These are phyloP conservation scores for Usnea hakonensis DNA, from an alignment of 495 filamentous ascomycete species.

Conservation along the genomic window DNA sequence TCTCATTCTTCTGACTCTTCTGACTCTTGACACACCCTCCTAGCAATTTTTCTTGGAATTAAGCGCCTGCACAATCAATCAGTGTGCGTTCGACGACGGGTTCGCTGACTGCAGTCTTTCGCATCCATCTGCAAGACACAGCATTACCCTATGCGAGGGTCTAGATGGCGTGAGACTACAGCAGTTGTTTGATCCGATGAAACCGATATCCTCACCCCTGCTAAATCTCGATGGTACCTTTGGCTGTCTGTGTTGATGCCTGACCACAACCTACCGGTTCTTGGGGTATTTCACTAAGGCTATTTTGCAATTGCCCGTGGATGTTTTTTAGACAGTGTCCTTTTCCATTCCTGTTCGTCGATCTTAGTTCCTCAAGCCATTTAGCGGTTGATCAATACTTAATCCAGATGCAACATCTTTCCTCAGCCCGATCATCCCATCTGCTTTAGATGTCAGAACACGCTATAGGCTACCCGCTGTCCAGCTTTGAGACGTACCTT, in stretches of 20 bases:
- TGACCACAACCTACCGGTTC: background rate
- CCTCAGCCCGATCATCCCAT: background rate
- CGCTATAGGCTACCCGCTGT: background rate
- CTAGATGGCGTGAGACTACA: background rate
- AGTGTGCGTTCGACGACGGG: background rate
- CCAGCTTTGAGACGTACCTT: background rate
- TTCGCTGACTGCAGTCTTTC: background rate
- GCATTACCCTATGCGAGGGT: background rate
- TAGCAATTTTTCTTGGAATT: background rate
- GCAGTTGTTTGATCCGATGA: background rate
- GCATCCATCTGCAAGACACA: background rate
- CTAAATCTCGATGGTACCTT: conserved; percentile 9
- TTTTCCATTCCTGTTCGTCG: conserved; percentile 10
- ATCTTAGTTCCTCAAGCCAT: background rate
- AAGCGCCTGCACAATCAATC: background rate
- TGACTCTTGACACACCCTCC: too few species aligned
- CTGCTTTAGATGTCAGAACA: background rate
- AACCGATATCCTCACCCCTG: background rate
- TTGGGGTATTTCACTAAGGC: background rate
- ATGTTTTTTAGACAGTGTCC: background rate
- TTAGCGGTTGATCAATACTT: conserved; percentile 12
- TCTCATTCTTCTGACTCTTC: too few species aligned
- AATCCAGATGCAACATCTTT: conserved; percentile 2
- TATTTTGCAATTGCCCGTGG: background rate
- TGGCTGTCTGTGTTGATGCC: conserved; percentile 9